Evolutionary conservation across 2,329 filamentous ascomycete species (phyloP), one percentile per base, ranked within the genome.

Genomic region (Fusarium agapanthi): DNA sequence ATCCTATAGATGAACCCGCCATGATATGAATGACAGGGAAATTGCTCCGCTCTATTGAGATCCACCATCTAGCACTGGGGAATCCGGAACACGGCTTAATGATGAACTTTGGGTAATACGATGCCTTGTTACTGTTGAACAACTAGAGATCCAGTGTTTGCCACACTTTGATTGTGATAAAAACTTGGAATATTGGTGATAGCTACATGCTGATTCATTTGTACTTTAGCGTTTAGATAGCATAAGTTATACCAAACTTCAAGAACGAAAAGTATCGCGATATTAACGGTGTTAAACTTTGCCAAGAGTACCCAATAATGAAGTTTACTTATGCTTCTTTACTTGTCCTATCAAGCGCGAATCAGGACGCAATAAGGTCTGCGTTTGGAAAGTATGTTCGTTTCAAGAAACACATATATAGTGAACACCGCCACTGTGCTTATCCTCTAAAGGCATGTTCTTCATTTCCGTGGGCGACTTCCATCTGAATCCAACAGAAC

Each of bases 291-390:
- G 5, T n/a, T 0, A 32, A 13, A n/a, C 15, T 18, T 48, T 32
- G 2, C 28, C 18, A 48, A n/a, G 32, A 24, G 28, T 9, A 2
- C 20, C 13, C 22, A 32, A 14, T 13, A 13, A 7, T 8, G 15
- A 32, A 48, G 28, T 8, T 48, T 24, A 30, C 15, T 48, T 32
- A 32, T 13, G 7, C 1, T 32, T 7, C 7, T 13, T 10, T 5
- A 18, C 22, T 18, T 7, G 5, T 4, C 28, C 3, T 8, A 18
- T n/a, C 3, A 18, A 18, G 14, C n/a, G n/a, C 0, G 1, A 47
- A 28, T 20, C 3, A 10, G 6, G 5, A 28, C 7, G 4, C 10
- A 0, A 10, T 24, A n/a, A 14, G 12, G 3, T n/a, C 15, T 10
- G 7, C 22, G 22, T 32, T n/a, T 16, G 2, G 3, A 48, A n/a